phyloP scores from a whole-genome alignment of 192 early-diverging fungal genomes.

The Entomortierella chlamydospora region DNA sequence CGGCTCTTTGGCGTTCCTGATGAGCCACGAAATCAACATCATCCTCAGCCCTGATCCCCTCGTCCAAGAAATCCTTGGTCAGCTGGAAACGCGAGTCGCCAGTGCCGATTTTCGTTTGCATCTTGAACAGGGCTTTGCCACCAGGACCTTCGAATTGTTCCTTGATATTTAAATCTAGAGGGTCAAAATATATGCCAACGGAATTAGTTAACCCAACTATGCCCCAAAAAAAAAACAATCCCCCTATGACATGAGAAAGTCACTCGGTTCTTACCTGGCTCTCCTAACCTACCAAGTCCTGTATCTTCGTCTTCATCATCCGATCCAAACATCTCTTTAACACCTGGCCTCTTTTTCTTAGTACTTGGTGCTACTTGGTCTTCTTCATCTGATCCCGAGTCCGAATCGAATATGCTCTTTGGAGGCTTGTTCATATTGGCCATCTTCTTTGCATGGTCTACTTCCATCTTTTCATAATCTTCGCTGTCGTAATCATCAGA shows the following conservation, averaged over 20 bases:
- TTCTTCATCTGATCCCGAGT: slow-evolving; percentile 38
- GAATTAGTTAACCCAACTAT: neutral
- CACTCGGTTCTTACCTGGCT: slow-evolving; percentile 16
- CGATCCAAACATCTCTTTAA: slow-evolving; percentile 66
- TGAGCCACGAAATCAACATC: slow-evolving; percentile 43
- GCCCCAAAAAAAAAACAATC: neutral
- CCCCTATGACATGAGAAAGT: too few relatives aligned
- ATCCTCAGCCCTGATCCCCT: slow-evolving; percentile 40
- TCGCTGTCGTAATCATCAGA: slow-evolving; percentile 49
- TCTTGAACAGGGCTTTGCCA: slow-evolving; percentile 57
- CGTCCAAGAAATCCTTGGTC: slow-evolving; percentile 63
- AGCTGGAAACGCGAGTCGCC: slow-evolving; percentile 65
- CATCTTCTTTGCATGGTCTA: slow-evolving; percentile 43
- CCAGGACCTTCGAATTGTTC: slow-evolving; percentile 64
- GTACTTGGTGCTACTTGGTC: neutral
- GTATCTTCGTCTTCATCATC: slow-evolving; percentile 56
- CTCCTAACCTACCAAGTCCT: slow-evolving; percentile 9
- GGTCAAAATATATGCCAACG: neutral
- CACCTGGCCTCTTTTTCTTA: slow-evolving; percentile 34
- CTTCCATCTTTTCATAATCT: slow-evolving; percentile 42
- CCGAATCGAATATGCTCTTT: slow-evolving; percentile 52
- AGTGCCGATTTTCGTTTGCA: slow-evolving; percentile 60
- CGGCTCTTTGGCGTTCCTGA: slow-evolving; percentile 32
- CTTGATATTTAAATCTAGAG: slow-evolving; percentile 56
- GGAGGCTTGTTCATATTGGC: slow-evolving; percentile 30